These are phyloP conservation scores for Acanthamoeba rhysodes DNA, from an alignment of 208 protist species.

Conservation along the genomic window DNA sequence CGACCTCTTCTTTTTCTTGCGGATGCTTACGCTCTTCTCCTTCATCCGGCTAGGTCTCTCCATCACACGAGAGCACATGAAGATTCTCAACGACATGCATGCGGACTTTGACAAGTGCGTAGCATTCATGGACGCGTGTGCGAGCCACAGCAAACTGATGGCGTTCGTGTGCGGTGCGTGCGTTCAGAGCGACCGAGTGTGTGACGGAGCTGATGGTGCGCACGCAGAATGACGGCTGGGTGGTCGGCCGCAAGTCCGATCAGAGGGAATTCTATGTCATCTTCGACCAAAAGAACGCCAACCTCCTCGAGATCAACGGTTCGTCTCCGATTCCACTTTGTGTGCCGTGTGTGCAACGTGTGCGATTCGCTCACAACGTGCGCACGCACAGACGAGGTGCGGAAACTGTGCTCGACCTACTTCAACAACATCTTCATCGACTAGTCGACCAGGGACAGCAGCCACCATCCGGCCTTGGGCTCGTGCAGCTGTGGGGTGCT, in stretches of 20 bases:
- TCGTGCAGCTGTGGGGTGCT: too few relatives aligned
- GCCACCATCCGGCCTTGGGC: too few relatives aligned
- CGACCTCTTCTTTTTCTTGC: neutral
- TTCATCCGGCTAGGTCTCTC: neutral
- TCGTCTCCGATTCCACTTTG: neutral
- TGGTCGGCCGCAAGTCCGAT: slow-evolving; percentile 86
- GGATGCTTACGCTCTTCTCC: neutral
- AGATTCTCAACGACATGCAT: slow-evolving; percentile 86
- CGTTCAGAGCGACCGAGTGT: slow-evolving; percentile 14
- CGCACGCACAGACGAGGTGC: slow-evolving; percentile 39
- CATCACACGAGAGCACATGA: slow-evolving; percentile 81
- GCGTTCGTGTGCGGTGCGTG: neutral
- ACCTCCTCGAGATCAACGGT: slow-evolving; percentile 87
- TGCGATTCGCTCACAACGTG: neutral
- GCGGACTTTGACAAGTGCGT: slow-evolving; percentile 82
- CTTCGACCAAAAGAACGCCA: slow-evolving; percentile 87
- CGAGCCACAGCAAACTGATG: neutral
- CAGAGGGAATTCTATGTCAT: slow-evolving; percentile 88
- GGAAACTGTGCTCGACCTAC: slow-evolving; percentile 68
- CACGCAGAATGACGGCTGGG: slow-evolving; percentile 84
- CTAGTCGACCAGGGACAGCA: neutral
- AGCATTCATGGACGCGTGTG: neutral
- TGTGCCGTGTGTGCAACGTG: too few relatives aligned
- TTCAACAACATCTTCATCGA: slow-evolving; percentile 75
- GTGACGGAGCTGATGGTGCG: slow-evolving; percentile 81